These are phyloP conservation scores for Linderina pennispora DNA, from an alignment of 192 early-diverging fungal species.

Conservation along the genomic window DNA sequence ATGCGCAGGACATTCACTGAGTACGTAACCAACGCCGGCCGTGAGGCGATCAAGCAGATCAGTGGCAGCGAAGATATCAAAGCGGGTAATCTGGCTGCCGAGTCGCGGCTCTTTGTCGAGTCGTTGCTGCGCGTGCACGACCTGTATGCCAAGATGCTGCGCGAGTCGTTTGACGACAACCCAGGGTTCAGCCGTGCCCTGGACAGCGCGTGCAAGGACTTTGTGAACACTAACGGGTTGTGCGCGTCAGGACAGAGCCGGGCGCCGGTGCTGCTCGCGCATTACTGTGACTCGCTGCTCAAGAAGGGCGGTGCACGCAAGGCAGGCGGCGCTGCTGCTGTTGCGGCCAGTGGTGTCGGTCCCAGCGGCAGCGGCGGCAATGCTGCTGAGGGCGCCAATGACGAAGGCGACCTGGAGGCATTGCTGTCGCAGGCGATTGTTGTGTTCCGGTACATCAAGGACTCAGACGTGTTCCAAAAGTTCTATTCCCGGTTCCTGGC, in stretches of 20 bases:
- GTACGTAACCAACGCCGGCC: constrained; percentile 73
- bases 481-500: constrained; percentile 93
- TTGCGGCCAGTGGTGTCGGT: background rate
- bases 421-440: constrained; percentile 61
- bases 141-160: constrained; percentile 76
- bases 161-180: constrained; percentile 68
- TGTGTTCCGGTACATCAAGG: constrained; percentile 93
- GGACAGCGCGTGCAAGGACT: constrained; percentile 91
- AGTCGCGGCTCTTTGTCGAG: constrained; percentile 70
- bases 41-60: constrained; percentile 74
- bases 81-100: constrained; percentile 23
- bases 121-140: constrained; percentile 81
- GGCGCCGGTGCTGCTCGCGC: constrained; percentile 85
- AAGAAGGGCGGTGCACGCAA: constrained; percentile 61
- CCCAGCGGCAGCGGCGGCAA: background rate
- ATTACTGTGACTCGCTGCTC: constrained; percentile 84
- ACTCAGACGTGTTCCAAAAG: constrained; percentile 98
- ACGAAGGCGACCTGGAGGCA: constrained; percentile 46
- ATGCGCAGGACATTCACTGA: constrained; percentile 69
- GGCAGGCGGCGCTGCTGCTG: constrained; percentile 26
- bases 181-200: constrained; percentile 83
- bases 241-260: constrained; percentile 62
- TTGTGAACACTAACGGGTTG: constrained; percentile 87
- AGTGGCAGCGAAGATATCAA: constrained; percentile 51
- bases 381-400: constrained; percentile 28